Evolutionary conservation across 768 basidiomycete genomes (phyloP), one percentile per base, ranked within the genome.

Genomic region (Daedaleopsis sinensis): DNA sequence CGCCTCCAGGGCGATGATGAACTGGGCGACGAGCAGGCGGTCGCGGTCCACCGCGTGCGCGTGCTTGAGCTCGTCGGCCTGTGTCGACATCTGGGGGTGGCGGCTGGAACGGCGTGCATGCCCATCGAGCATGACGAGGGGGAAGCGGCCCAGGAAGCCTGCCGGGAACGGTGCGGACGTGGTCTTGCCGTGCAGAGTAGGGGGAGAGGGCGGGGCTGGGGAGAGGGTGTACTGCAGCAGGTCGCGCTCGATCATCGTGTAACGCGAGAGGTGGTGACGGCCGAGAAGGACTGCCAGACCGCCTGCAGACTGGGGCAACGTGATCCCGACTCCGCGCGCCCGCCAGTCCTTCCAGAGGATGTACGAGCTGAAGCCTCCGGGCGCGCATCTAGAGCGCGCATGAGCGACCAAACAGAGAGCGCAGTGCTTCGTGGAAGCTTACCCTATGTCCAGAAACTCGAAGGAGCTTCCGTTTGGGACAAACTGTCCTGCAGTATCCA

Each of bases 101-200:
- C 12, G 47, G 52, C 57, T 60, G 5, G 59, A 66, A 47, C 76
- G 73, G 18, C 74, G 58, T 2, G 70, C 71, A 56, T 76, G 76
- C 13, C 70, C 75, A 51, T 76, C 75, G 53, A 76, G 68, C 11
- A 75, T 61, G 18, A 74, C 73, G 18, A 77, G 61, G 53, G 71
- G 70, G 60, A 72, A 74, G 8, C 44, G 60, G 21, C 37, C 36
- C n/a, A 12, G 12, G 24, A 18, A 51, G n/a, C 16, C 49, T 8
- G 21, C 32, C 21, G 62, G 60, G 38, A 57, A 37, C 13, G 58
- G 56, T 46, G 27, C 27, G 48, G 13, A n/a, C 42, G 32, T 8
- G 19, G 27, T 3, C 7, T 32, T 32, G 27, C 27, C 27, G 27
- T 32, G 4, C 27, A 32, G 27, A 32, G 27, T 7, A 44, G 37